These are phyloP conservation scores for Blastocystis hominis DNA, from an alignment of 352 stramenopile species.

Conservation along the genomic window DNA sequence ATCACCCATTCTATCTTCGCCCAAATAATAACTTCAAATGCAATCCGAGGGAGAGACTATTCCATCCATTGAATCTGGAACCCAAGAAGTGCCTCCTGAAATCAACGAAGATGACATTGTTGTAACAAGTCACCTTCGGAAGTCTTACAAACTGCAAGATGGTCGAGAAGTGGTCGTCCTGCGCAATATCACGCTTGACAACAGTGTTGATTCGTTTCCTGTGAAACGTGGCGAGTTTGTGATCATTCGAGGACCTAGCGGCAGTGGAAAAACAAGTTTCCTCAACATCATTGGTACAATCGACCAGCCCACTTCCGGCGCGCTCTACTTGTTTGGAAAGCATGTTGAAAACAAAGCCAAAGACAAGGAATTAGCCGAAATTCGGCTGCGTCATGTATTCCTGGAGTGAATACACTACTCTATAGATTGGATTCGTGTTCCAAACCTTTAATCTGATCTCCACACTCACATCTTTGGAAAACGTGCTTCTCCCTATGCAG, in stretches of 20 bases:
- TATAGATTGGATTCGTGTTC: conserved; percentile 60
- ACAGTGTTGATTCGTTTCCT: not conserved
- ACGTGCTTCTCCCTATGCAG: conserved; percentile 59
- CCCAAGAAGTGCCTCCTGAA: not conserved
- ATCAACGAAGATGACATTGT: not conserved
- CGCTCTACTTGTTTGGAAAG: conserved; percentile 53
- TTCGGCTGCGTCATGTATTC: conserved; percentile 52
- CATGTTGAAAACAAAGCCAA: not conserved
- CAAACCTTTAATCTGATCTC: conserved; percentile 61
- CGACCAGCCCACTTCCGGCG: conserved; percentile 55
- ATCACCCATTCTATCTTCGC: not conserved
- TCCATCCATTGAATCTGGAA: not conserved
- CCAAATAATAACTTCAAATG: not conserved
- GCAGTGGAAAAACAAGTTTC: conserved; percentile 55
- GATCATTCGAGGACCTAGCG: conserved; percentile 56
- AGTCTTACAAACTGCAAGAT: conserved; percentile 13
- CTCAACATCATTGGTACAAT: conserved; percentile 60
- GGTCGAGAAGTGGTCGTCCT: not conserved
- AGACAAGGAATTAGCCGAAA: conserved; percentile 46
- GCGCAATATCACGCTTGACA: not conserved
- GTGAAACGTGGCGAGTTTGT: conserved; percentile 57
- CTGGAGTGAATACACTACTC: not conserved
- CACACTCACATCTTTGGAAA: conserved; percentile 59
- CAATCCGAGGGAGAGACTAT: not conserved
- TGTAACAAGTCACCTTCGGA: not conserved